These are phyloP conservation scores for Colletotrichum tabaci DNA, from an alignment of 2,329 filamentous ascomycete genomes.

Conservation along the genomic window DNA sequence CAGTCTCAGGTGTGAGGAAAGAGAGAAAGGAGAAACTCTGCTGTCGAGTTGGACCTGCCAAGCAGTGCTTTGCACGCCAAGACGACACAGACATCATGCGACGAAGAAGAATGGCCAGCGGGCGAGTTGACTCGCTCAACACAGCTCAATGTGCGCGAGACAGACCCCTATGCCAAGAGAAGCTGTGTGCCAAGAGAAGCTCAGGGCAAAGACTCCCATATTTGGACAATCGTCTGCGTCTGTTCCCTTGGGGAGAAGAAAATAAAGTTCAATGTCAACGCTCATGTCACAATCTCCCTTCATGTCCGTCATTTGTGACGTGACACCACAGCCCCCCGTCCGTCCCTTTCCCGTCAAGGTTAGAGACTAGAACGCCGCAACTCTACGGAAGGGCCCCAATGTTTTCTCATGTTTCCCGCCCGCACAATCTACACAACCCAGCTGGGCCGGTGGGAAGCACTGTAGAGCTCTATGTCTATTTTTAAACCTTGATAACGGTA, in stretches of 20 bases:
- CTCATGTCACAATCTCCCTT: conserved; percentile 5
- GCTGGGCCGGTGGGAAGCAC: conserved; percentile 1
- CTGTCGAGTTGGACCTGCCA: conserved; percentile 30
- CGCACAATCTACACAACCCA: not conserved
- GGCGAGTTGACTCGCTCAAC: conserved; percentile 27
- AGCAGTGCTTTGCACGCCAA: conserved; percentile 33
- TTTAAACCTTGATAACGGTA: conserved; percentile 25
- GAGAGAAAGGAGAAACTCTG: not conserved
- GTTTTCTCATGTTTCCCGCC: conserved; percentile 12
- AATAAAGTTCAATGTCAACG: not conserved
- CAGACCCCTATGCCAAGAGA: not conserved
- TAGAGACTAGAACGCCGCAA: conserved; percentile 3
- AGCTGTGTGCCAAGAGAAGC: not conserved
- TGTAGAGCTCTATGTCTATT: conserved; percentile 26
- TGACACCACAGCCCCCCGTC: not conserved
- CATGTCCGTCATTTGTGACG: not conserved
- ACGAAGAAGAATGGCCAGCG: not conserved
- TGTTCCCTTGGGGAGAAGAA: not conserved
- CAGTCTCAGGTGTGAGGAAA: conserved; percentile 10
- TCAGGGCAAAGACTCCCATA: too few relatives aligned
- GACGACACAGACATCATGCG: conserved; percentile 25
- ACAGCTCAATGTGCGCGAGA: conserved; percentile 22
- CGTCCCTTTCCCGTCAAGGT: not conserved
- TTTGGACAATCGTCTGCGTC: too few relatives aligned
- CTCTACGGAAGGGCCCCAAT: not conserved